Percentiles rank a stretch among this genome's conserved stretches.
These are phyloP conservation scores for Sextonia rubra DNA, from an alignment of 164 flowering plant species.

Conservation along the genomic window DNA sequence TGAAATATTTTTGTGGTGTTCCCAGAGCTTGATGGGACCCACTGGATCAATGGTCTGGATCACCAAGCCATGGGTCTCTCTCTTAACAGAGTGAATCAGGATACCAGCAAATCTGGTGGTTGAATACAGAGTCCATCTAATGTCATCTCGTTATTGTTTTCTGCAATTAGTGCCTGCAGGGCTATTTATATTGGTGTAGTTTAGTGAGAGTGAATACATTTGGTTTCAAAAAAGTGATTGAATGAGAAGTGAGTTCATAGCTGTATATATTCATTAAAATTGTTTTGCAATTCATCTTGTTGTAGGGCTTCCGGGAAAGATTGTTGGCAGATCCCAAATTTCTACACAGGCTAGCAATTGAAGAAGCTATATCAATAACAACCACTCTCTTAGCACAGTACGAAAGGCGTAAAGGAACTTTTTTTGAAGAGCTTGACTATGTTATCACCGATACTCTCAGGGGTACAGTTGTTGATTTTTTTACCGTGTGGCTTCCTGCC, in stretches of 20 bases:
- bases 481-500: constrained; percentile 99
- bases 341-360: constrained; percentile 83
- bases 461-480: constrained; percentile 86
- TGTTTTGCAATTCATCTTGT: constrained; percentile 13
- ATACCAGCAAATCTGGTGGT: too few species aligned
- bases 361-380: constrained; percentile 88
- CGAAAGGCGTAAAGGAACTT: constrained; percentile 79
- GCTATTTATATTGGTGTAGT: too few species aligned
- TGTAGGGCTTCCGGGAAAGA: constrained; percentile 97
- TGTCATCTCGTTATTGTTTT: too few species aligned
- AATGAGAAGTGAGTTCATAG: background rate
- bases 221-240: background rate
- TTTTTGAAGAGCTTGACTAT: constrained; percentile 92
- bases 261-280: constrained; percentile 12
- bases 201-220: background rate
- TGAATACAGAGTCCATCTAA: too few species aligned
- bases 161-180: background rate
- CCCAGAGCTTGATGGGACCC: background rate
- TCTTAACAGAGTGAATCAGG: background rate
- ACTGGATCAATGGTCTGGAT: background rate
- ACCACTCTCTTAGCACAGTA: constrained; percentile 91
- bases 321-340: constrained; percentile 95
- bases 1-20: background rate
- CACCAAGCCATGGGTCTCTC: background rate
- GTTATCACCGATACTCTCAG: constrained; percentile 82